Base-by-base conservation (phyloP, 2,329 filamentous ascomycete species). In the Lithohypha guttulata region DNA sequence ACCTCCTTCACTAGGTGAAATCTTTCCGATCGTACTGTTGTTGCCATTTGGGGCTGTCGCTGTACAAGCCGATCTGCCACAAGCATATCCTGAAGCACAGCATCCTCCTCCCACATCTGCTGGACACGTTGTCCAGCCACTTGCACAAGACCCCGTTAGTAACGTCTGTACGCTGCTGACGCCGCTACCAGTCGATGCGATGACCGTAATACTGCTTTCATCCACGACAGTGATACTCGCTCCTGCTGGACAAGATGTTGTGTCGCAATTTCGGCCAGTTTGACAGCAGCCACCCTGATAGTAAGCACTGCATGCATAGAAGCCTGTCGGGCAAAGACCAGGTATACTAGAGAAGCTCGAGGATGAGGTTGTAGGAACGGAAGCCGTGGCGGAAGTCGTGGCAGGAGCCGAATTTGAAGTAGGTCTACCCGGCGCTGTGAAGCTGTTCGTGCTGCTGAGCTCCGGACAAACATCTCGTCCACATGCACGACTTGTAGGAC, bases 241-340 rank as follows among this genome's bases (percentile, higher is more conserved):
- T 0, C 68, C 63, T 0, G 74, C 61, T 0, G 84, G 82, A 53
- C 89, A 96, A 5, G 80, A 83, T 0, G 81, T 83, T 0, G 78
- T 81, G 43, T 81, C 75, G 61, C 89, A 96, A 61, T 93, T 74
- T 14, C 87, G 76, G 2, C 85, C 87, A 0, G 84, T 86, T 42
- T 82, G 81, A 62, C 89, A 96, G 64, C 89, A 96, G 14, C 85
- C 85, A 10, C 83, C 85, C 2, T 72, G 66, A 43, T 87, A 84
- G 43, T 78, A 77, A 2, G 89, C 89, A 2, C 79, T 75, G 60
- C 89, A 96, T 35, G 84, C 80, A 59, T 96, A 96, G 66, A 87
- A 96, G 2, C 87, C 87, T 0, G 80, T 87, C 0, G 89, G 89
- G 52, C 89, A 96, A 8, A 19, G 15, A 7, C 28, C 37, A 6